phyloP scores from a whole-genome alignment of 2,329 filamentous ascomycete genomes.

The Neofusicoccum ribis region DNA sequence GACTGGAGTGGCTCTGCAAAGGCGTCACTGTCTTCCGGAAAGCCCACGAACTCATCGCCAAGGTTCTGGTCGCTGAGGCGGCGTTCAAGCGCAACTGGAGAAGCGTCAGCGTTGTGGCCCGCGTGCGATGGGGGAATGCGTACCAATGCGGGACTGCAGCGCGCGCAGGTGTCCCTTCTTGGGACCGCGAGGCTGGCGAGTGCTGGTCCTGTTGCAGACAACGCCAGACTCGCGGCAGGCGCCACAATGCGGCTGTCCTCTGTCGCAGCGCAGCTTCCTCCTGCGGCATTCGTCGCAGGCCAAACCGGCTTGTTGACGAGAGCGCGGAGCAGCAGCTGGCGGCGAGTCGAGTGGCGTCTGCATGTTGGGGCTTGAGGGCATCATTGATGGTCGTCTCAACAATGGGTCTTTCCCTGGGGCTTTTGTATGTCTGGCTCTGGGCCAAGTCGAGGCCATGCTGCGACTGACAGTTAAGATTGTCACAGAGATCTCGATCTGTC shows the following conservation, averaged over 20 bases:
- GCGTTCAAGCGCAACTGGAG: constrained; percentile 10
- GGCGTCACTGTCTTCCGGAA: neutral
- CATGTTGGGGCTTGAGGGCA: neutral
- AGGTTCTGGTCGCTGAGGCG: constrained; percentile 12
- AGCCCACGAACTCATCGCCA: neutral
- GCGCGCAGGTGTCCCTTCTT: constrained; percentile 17
- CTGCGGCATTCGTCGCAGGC: neutral
- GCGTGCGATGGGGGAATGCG: no score
- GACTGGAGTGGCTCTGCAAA: neutral
- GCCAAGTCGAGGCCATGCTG: no score
- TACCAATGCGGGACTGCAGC: constrained; percentile 7
- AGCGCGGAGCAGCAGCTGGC: neutral
- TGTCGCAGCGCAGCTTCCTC: constrained; percentile 17
- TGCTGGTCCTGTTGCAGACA: constrained; percentile 5
- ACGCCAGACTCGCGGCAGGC: constrained; percentile 5
- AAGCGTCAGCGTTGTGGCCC: neutral
- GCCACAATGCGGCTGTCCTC: constrained; percentile 12
- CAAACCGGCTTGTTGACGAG: neutral
- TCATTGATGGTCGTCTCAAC: neutral
- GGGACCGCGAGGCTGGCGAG: constrained; percentile 11
- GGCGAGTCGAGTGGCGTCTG: neutral
- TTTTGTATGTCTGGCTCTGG: neutral
- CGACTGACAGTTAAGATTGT: no score
- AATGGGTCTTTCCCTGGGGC: neutral
- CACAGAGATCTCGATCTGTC: no score